Percentiles rank a stretch among this genome's conserved stretches.
Conservation (phyloP, 208 protist species). For the Spongospora subterranea region DNA sequence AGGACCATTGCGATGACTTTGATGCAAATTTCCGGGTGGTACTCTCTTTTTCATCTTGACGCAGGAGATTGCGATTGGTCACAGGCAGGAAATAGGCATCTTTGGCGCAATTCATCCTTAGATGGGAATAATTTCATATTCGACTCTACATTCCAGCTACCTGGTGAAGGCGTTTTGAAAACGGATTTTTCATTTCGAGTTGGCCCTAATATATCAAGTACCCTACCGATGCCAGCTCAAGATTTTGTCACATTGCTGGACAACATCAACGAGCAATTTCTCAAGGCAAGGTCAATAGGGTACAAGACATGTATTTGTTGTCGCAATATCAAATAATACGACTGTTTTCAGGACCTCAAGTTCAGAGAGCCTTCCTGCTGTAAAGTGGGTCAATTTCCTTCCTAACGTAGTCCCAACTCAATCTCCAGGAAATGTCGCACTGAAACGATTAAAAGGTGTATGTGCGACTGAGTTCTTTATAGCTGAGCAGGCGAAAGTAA, state of each 20-base stretch:
- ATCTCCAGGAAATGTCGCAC: background rate
- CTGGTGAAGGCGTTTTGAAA: background rate
- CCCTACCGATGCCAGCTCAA: background rate
- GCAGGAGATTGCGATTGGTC: background rate
- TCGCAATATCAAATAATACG: background rate
- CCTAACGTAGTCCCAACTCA: background rate
- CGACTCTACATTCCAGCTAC: background rate
- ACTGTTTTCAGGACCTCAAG: background rate
- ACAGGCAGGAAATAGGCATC: background rate
- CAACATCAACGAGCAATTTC: background rate
- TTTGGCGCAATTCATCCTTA: background rate
- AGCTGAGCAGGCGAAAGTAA: background rate
- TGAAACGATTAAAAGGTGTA: background rate
- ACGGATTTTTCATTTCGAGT: background rate
- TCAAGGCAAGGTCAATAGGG: too few species aligned
- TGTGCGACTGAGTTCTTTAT: background rate
- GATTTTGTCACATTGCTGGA: background rate
- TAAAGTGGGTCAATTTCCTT: background rate
- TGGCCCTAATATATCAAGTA: background rate
- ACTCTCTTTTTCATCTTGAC: too few species aligned
- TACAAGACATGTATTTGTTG: too few species aligned
- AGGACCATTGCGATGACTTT: background rate
- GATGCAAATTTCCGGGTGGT: background rate
- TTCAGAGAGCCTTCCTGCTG: background rate
- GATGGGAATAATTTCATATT: background rate